phyloP scores from a whole-genome alignment of 768 basidiomycete species.

The Collybia sp. region DNA sequence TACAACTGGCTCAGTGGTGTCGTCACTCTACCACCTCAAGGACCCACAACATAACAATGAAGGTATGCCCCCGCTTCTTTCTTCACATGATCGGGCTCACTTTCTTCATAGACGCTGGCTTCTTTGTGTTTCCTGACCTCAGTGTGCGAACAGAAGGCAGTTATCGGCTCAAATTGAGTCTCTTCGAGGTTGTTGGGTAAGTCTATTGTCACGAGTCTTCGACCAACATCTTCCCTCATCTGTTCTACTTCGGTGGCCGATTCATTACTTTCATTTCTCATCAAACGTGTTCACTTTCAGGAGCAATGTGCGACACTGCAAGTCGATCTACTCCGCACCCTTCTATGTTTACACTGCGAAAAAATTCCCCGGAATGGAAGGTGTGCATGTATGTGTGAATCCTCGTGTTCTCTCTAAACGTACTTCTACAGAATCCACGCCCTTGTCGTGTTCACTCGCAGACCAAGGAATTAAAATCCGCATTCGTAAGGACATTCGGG shows the following conservation, averaged over 20 bases:
- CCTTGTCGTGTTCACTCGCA: constrained; percentile 85
- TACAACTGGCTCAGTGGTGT: constrained; percentile 89
- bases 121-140: constrained; percentile 96
- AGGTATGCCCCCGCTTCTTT: constrained; percentile 19
- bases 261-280: background rate
- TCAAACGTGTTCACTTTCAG: constrained; percentile 28
- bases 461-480: constrained; percentile 96
- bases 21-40: constrained; percentile 87
- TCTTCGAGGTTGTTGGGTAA: constrained; percentile 92
- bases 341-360: constrained; percentile 97
- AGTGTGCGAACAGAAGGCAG: constrained; percentile 90
- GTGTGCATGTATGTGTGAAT: constrained; percentile 33
- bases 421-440: constrained; percentile 66
- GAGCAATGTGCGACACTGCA: constrained; percentile 85
- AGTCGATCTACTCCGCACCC: constrained; percentile 80
- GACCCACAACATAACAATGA: constrained; percentile 52
- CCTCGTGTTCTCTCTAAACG: background rate
- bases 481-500: constrained; percentile 87
- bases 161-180: constrained; percentile 64
- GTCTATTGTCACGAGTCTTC: constrained; percentile 22
- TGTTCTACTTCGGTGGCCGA: too few relatives aligned
- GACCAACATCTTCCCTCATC: too few relatives aligned
- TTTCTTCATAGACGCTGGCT: constrained; percentile 68
- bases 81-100: background rate
- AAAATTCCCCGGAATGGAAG: constrained; percentile 96